phyloP scores from a whole-genome alignment of 352 stramenopile species.

The Globisporangium spiculum region DNA sequence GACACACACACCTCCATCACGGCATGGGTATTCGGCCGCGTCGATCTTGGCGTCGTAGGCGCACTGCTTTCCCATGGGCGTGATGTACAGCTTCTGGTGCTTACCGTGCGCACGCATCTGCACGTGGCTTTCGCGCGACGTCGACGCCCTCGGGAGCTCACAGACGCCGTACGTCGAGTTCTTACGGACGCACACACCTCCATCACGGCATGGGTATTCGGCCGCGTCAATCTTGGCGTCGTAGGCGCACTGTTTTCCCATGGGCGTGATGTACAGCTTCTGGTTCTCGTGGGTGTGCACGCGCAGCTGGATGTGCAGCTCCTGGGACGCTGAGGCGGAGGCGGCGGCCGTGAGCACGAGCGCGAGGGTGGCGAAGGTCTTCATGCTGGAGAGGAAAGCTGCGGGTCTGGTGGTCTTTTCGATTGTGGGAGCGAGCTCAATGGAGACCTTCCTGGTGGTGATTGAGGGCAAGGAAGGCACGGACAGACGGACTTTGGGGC shows the following conservation, averaged over 20 bases:
- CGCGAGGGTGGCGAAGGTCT: slow-evolving; percentile 7
- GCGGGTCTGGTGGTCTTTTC: slow-evolving; percentile 3
- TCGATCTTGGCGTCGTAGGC: slow-evolving; percentile 54
- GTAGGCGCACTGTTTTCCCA: slow-evolving; percentile 60
- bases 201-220: slow-evolving; percentile 51
- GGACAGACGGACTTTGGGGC: background rate
- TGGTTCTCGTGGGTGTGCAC: slow-evolving; percentile 21
- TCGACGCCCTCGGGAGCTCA: slow-evolving; percentile 7
- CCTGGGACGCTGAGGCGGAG: slow-evolving; percentile 19
- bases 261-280: slow-evolving; percentile 56
- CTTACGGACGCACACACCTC: slow-evolving; percentile 40
- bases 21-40: slow-evolving; percentile 55
- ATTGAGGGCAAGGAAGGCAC: background rate
- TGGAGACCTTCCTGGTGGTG: background rate
- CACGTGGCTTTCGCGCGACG: slow-evolving; percentile 16
- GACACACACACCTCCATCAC: slow-evolving; percentile 37
- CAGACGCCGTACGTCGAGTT: slow-evolving; percentile 61
- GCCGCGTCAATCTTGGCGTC: slow-evolving; percentile 49
- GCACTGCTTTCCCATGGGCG: slow-evolving; percentile 48
- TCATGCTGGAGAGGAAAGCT: slow-evolving; percentile 2
- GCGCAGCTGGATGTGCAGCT: slow-evolving; percentile 35
- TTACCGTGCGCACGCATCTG: slow-evolving; percentile 29
- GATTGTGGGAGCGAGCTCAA: background rate
- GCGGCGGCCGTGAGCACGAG: slow-evolving; percentile 16
- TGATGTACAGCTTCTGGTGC: slow-evolving; percentile 52